Conservation (phyloP, 2,329 filamentous ascomycete genomes). For the Phyllosticta citrichinensis region DNA sequence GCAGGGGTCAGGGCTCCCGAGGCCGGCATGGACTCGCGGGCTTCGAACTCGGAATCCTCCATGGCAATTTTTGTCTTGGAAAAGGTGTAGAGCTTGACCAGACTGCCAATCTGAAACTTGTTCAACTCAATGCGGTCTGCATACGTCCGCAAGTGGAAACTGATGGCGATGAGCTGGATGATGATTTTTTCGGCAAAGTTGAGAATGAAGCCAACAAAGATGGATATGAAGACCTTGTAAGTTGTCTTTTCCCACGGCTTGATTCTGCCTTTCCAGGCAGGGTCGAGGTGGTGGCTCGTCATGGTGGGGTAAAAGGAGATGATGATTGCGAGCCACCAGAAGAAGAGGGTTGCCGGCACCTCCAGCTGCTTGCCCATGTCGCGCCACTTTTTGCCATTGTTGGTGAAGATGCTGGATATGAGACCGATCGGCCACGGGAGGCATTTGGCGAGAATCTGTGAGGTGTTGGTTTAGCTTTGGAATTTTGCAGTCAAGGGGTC, state of each 20-base stretch:
- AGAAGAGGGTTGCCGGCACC: conserved; percentile 73
- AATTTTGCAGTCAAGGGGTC: not conserved
- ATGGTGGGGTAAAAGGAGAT: conserved; percentile 80
- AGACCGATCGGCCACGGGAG: conserved; percentile 53
- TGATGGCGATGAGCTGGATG: conserved; percentile 89
- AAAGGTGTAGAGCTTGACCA: conserved; percentile 54
- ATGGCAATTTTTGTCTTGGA: conserved; percentile 55
- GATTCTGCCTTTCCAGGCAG: conserved; percentile 37
- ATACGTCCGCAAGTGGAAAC: conserved; percentile 86
- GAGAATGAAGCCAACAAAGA: conserved; percentile 70
- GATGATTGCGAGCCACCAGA: conserved; percentile 83
- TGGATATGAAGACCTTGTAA: conserved; percentile 74
- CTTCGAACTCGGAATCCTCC: conserved; percentile 68
- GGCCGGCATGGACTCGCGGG: conserved; percentile 38
- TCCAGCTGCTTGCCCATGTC: conserved; percentile 81
- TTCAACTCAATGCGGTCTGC: conserved; percentile 84
- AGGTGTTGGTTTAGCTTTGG: not conserved
- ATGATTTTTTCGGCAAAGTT: conserved; percentile 89
- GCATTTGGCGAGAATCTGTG: conserved; percentile 51
- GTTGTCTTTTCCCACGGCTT: conserved; percentile 64
- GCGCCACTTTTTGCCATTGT: conserved; percentile 85
- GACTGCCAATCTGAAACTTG: conserved; percentile 71
- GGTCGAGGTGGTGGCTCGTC: conserved; percentile 49
- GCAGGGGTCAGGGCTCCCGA: conserved; percentile 67
- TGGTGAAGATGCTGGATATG: conserved; percentile 66